phyloP scores from a whole-genome alignment of 164 flowering plant species.

The Umbellularia californica region DNA sequence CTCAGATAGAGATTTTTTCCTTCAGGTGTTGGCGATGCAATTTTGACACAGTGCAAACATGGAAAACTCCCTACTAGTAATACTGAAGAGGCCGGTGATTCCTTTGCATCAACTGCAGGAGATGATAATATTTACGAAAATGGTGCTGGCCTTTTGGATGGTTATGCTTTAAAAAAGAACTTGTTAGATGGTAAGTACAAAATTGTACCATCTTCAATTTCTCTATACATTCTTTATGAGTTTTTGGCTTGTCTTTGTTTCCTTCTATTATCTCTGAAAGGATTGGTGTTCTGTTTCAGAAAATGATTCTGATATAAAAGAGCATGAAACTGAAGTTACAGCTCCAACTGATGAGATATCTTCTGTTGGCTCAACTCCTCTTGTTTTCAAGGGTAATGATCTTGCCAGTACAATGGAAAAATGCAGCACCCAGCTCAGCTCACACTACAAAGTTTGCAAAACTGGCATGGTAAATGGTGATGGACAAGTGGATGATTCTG shows the following conservation, averaged over 20 bases:
- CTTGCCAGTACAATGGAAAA: slow-evolving; percentile 10
- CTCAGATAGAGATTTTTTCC: not conserved
- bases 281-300: slow-evolving; percentile 1
- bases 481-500: not conserved
- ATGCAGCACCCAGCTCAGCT: slow-evolving; percentile 8
- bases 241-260: not conserved
- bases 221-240: not conserved
- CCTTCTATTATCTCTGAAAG: slow-evolving; percentile 3
- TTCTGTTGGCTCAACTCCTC: not conserved
- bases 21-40: slow-evolving; percentile 13
- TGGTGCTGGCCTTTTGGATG: slow-evolving; percentile 10
- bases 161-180: not conserved
- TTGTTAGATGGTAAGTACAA: slow-evolving; percentile 20
- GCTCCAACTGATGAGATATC: not conserved
- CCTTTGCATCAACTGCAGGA: slow-evolving; percentile 10
- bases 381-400: slow-evolving; percentile 3
- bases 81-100: slow-evolving; percentile 18
- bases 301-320: not conserved
- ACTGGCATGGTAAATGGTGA: not conserved
- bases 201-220: not conserved
- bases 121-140: slow-evolving; percentile 17
- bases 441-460: not conserved
- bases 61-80: slow-evolving; percentile 12
- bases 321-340: not conserved
- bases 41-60: slow-evolving; percentile 21